phyloP scores from a whole-genome alignment of 768 basidiomycete genomes.

The Boletus subparvulus region DNA sequence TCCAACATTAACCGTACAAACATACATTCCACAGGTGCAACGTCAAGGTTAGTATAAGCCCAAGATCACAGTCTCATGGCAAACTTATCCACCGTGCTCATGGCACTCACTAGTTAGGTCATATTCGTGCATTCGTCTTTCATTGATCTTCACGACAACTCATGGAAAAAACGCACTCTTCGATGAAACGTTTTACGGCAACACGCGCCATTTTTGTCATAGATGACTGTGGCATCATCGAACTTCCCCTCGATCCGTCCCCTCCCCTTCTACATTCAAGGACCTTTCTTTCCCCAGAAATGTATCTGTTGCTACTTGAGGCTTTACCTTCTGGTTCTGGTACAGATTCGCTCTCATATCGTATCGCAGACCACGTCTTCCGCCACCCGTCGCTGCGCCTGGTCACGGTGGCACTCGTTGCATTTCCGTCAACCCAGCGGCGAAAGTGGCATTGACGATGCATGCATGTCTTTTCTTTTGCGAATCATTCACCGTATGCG shows the following conservation, averaged over 20 bases:
- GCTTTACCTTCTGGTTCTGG: background rate
- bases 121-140: background rate
- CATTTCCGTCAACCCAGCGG: slow-evolving; percentile 21
- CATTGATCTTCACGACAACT: slow-evolving; percentile 15
- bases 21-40: background rate
- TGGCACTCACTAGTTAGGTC: background rate
- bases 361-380: background rate
- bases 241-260: slow-evolving; percentile 1
- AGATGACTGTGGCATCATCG: background rate
- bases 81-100: background rate
- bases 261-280: background rate
- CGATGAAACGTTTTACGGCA: slow-evolving; percentile 10
- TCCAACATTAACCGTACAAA: no score
- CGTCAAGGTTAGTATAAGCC: background rate
- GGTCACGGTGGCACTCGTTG: slow-evolving; percentile 3
- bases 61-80: background rate
- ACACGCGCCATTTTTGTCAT: slow-evolving; percentile 9
- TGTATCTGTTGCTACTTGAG: background rate
- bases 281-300: background rate
- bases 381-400: slow-evolving; percentile 6
- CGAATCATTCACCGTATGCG: background rate
- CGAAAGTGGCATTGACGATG: slow-evolving; percentile 3
- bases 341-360: slow-evolving; percentile 11
- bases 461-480: background rate
- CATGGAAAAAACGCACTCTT: slow-evolving; percentile 21